phyloP scores from a whole-genome alignment of 2,329 filamentous ascomycete genomes.

The Fusarium pseudocircinatum region DNA sequence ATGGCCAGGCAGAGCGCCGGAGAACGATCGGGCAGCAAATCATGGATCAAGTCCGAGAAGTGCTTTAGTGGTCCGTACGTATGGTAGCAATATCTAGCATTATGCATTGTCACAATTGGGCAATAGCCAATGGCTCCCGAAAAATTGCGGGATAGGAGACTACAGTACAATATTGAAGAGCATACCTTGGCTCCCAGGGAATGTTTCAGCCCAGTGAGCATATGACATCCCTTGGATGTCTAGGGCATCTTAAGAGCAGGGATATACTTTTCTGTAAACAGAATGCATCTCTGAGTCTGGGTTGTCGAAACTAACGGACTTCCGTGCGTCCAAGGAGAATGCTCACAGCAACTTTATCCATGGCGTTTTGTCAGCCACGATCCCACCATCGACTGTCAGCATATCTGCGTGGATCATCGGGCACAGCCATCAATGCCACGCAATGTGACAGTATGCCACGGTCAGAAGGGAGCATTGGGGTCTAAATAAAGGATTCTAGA shows the following conservation, averaged over 20 bases:
- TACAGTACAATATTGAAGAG: slow-evolving; percentile 1
- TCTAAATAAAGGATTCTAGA: neutral
- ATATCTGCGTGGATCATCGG: slow-evolving; percentile 23
- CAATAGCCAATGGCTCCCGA: slow-evolving; percentile 1
- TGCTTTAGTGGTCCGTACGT: slow-evolving; percentile 42
- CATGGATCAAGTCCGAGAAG: slow-evolving; percentile 65
- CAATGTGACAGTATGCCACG: neutral
- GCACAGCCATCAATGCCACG: slow-evolving; percentile 21
- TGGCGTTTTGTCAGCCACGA: slow-evolving; percentile 29
- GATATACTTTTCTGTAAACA: neutral
- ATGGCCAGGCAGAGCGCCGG: slow-evolving; percentile 60
- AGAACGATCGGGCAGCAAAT: slow-evolving; percentile 71
- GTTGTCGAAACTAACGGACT: neutral
- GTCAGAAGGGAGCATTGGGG: neutral
- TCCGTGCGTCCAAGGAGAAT: slow-evolving; percentile 9
- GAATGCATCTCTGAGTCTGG: slow-evolving; percentile 7
- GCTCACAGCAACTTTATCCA: neutral
- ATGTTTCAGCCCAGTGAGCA: slow-evolving; percentile 10
- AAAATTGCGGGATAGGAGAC: slow-evolving; percentile 4
- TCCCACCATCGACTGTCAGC: slow-evolving; percentile 21
- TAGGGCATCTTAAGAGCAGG: neutral
- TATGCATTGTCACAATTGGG: neutral
- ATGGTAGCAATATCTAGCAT: neutral
- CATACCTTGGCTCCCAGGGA: neutral
- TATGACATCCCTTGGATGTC: neutral